Evolutionary conservation across 2,329 filamentous ascomycete species (phyloP).

Genomic region (Cadophora sp.): DNA sequence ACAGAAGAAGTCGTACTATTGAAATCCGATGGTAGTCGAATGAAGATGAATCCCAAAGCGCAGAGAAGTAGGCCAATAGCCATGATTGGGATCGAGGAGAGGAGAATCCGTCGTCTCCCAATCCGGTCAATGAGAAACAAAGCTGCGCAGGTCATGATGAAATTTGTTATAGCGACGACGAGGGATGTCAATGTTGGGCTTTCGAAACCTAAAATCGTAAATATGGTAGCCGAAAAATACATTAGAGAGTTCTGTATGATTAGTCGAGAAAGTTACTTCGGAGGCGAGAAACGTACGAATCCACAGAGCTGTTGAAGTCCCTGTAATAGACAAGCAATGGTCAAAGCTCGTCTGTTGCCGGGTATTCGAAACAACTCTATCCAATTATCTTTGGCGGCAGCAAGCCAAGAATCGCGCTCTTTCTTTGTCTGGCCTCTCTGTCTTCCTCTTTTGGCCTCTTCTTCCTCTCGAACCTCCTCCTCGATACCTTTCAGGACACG

Average conservation of each 20-base stretch:
- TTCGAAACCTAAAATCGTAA: slow-evolving; percentile 77
- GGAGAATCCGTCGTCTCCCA: slow-evolving; percentile 79
- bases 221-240: slow-evolving; percentile 89
- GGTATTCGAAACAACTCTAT: slow-evolving; percentile 61
- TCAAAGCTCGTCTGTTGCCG: slow-evolving; percentile 76
- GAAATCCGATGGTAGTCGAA: slow-evolving; percentile 41
- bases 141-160: slow-evolving; percentile 77
- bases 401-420: slow-evolving; percentile 35
- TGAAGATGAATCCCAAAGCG: slow-evolving; percentile 74
- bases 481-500: slow-evolving; percentile 73
- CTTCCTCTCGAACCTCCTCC: slow-evolving; percentile 75
- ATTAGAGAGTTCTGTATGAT: slow-evolving; percentile 77
- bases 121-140: slow-evolving; percentile 80
- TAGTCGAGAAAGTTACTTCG: slow-evolving; percentile 6
- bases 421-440: slow-evolving; percentile 35
- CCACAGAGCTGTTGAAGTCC: slow-evolving; percentile 88
- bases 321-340: slow-evolving; percentile 86
- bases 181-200: slow-evolving; percentile 82
- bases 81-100: slow-evolving; percentile 89
- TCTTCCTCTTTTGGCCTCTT: slow-evolving; percentile 52
- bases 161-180: slow-evolving; percentile 83
- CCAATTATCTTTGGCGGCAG: slow-evolving; percentile 51
- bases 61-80: slow-evolving; percentile 73
- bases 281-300: slow-evolving; percentile 61
- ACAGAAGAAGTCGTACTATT: slow-evolving; percentile 38